Conservation (phyloP, 371 early-diverging fungal genomes). For the Fennellomyces sp. region DNA sequence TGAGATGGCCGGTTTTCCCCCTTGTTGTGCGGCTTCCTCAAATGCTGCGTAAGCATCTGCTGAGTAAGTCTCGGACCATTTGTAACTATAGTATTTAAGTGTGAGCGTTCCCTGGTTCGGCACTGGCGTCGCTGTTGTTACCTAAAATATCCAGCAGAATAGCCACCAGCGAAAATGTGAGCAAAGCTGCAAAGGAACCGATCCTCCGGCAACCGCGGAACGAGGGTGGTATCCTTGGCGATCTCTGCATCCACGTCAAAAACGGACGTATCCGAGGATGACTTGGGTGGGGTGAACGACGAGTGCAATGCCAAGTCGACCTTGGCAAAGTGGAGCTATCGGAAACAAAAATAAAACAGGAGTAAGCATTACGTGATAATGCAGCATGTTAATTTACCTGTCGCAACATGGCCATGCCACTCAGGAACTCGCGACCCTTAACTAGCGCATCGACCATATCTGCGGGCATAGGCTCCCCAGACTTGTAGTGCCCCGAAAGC, state of each 20-base stretch:
- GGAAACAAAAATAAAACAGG: background rate
- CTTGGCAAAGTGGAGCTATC: conserved; percentile 61
- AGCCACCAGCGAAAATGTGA: conserved; percentile 71
- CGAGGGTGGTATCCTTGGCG: conserved; percentile 49
- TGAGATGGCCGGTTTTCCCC: conserved; percentile 30
- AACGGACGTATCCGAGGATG: conserved; percentile 35
- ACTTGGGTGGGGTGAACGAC: conserved; percentile 38
- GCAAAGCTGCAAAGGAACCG: conserved; percentile 65
- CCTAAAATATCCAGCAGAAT: conserved; percentile 70
- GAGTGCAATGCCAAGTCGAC: conserved; percentile 64
- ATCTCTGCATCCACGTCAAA: conserved; percentile 65
- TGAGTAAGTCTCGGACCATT: conserved; percentile 71
- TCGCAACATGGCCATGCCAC: conserved; percentile 64
- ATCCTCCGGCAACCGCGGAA: conserved; percentile 58
- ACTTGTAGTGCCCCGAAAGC: conserved; percentile 60
- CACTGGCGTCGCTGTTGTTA: conserved; percentile 13
- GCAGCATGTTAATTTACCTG: conserved; percentile 29
- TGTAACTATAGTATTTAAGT: conserved; percentile 47
- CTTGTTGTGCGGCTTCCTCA: conserved; percentile 48
- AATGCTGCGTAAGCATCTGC: conserved; percentile 73
- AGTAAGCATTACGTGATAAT: background rate
- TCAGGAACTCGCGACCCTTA: conserved; percentile 54
- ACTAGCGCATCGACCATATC: conserved; percentile 63
- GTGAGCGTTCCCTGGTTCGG: background rate
- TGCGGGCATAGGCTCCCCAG: conserved; percentile 60